Evolutionary conservation across 1,139 yeast genomes (phyloP).

Genomic region (Sugiyamaella novakii): DNA sequence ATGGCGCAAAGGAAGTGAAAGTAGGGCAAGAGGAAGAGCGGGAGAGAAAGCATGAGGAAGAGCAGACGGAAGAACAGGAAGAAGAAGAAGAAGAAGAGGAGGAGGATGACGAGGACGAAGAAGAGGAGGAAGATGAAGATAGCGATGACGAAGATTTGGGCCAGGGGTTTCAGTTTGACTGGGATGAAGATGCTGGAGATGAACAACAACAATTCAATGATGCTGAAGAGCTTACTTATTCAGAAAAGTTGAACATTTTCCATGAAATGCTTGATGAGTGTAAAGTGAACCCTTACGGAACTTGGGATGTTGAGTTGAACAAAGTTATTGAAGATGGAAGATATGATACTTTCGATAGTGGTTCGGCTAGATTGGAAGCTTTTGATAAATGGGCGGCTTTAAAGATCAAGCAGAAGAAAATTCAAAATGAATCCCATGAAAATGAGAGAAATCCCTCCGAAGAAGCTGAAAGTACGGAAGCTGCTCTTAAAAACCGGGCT

Average conservation of each 20-base stretch:
- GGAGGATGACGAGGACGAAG: slow-evolving; percentile 1
- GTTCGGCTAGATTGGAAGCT: slow-evolving; percentile 42
- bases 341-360: slow-evolving; percentile 44
- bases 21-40: not conserved
- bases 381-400: slow-evolving; percentile 50
- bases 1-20: slow-evolving; percentile 11
- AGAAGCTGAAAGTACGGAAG: not conserved
- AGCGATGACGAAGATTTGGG: slow-evolving; percentile 23
- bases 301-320: slow-evolving; percentile 53
- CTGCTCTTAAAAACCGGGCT: not conserved
- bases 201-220: slow-evolving; percentile 17
- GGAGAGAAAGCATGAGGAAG: not conserved
- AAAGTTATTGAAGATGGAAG: slow-evolving; percentile 46
- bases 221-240: slow-evolving; percentile 18
- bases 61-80: slow-evolving; percentile 2
- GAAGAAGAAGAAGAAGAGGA: slow-evolving; percentile 11
- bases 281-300: slow-evolving; percentile 46
- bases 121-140: slow-evolving; percentile 19
- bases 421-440: not conserved
- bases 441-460: not conserved
- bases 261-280: slow-evolving; percentile 38
- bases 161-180: slow-evolving; percentile 22
- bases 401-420: slow-evolving; percentile 25
- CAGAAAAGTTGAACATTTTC: slow-evolving; percentile 29
- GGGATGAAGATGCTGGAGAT: slow-evolving; percentile 27